Evolutionary conservation across 2,329 filamentous ascomycete genomes (phyloP).

Genomic region (Pseudovirgaria hyperparasitica): DNA sequence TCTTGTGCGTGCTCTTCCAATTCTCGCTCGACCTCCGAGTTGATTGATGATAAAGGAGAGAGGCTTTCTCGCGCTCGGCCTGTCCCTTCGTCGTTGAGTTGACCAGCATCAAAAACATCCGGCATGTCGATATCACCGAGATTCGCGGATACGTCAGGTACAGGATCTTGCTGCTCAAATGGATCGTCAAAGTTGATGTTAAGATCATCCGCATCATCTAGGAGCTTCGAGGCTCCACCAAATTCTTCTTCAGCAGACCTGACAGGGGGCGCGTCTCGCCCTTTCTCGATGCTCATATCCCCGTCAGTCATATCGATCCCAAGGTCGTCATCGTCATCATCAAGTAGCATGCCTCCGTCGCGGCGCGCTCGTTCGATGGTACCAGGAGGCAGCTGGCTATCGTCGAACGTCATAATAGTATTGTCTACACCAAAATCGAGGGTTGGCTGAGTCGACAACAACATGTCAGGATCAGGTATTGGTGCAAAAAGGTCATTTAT

Average conservation of each 20-base stretch:
- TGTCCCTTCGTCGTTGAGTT: constrained; percentile 11
- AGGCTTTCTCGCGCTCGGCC: constrained; percentile 31
- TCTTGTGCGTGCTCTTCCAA: constrained; percentile 48
- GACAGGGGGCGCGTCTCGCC: constrained; percentile 67
- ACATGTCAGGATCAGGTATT: constrained; percentile 72
- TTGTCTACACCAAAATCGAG: constrained; percentile 40
- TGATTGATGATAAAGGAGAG: constrained; percentile 43
- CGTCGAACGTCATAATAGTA: constrained; percentile 41
- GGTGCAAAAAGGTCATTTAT: constrained; percentile 74
- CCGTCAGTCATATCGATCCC: constrained; percentile 35
- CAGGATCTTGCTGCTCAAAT: constrained; percentile 16
- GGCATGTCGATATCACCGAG: constrained; percentile 29
- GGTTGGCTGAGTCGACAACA: constrained; percentile 58
- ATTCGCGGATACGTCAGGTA: too few relatives aligned
- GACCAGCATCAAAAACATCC: constrained; percentile 35
- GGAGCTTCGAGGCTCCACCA: constrained; percentile 38
- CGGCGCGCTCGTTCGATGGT: constrained; percentile 41
- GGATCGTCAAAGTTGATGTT: constrained; percentile 26
- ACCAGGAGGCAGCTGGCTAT: constrained; percentile 69
- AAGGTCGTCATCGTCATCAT: constrained; percentile 48
- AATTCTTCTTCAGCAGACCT: constrained; percentile 20
- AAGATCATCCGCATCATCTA: constrained; percentile 39
- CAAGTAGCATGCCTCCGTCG: constrained; percentile 38
- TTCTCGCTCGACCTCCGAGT: constrained; percentile 41
- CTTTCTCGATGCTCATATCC: constrained; percentile 64